Evolutionary conservation across 805 yeast genomes (phyloP).

Genomic region (Metschnikowia lachancei): DNA sequence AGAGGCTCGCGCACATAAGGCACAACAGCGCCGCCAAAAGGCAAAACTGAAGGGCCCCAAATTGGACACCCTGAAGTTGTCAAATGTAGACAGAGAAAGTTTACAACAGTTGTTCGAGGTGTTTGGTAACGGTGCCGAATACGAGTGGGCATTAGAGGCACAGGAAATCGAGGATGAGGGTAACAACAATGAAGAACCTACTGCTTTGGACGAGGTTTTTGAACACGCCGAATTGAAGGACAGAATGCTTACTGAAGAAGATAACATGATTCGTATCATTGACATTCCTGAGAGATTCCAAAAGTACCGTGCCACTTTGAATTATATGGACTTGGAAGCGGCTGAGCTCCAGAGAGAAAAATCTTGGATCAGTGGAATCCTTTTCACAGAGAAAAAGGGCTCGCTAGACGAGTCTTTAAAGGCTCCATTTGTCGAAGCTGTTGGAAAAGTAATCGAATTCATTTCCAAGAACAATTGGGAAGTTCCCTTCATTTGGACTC

Average conservation of each 20-base stretch:
- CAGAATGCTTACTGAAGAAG: conserved; percentile 87
- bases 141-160: conserved; percentile 96
- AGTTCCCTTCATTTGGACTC: conserved; percentile 94
- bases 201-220: conserved; percentile 81
- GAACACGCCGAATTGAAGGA: conserved; percentile 92
- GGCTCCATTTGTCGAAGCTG: conserved; percentile 63
- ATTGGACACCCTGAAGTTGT: conserved; percentile 56
- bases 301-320: conserved; percentile 63
- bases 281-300: conserved; percentile 95
- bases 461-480: conserved; percentile 77
- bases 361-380: conserved; percentile 71
- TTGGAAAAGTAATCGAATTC: conserved; percentile 67
- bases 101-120: conserved; percentile 91
- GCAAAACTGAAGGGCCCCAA: conserved; percentile 38
- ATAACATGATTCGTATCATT: conserved; percentile 75
- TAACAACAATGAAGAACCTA: conserved; percentile 50
- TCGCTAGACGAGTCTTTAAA: conserved; percentile 39
- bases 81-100: conserved; percentile 80
- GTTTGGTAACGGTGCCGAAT: conserved; percentile 95
- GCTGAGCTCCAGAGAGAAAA: conserved; percentile 72
- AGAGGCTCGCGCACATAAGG: conserved; percentile 42
- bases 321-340: conserved; percentile 63
- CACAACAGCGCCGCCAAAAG: conserved; percentile 32
- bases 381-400: conserved; percentile 55
- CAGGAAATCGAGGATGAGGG: conserved; percentile 66